Conservation (phyloP, 2,329 filamentous ascomycete genomes). For the Aspergillus brunneoviolaceus region DNA sequence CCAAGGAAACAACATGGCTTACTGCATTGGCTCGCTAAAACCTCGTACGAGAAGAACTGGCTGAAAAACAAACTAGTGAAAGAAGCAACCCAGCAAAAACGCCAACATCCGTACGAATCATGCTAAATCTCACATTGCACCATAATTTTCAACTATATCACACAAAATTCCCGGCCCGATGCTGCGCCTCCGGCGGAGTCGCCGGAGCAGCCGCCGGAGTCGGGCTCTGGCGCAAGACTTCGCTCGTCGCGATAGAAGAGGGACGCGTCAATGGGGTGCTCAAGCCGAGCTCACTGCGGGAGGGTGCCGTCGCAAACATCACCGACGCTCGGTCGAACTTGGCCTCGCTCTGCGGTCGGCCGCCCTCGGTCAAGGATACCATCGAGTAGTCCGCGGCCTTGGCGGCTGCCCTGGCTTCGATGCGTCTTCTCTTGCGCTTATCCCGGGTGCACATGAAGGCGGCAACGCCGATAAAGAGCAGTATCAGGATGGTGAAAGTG, state of each 20-base stretch:
- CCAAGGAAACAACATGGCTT: no score
- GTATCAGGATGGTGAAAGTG: neutral
- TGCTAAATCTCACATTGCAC: no score
- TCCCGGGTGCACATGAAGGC: neutral
- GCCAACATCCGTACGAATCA: no score
- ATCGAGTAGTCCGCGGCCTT: slow-evolving; percentile 4
- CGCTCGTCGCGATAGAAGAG: slow-evolving; percentile 3
- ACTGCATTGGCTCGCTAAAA: no score
- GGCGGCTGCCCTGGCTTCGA: neutral
- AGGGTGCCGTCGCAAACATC: slow-evolving; percentile 7
- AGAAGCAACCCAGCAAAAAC: no score
- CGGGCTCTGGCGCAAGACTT: neutral
- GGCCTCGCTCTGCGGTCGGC: neutral
- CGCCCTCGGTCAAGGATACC: neutral
- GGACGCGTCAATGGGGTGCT: neutral
- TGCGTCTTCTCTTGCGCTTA: neutral
- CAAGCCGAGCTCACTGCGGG: neutral
- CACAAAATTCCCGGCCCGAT: neutral
- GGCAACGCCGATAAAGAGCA: neutral
- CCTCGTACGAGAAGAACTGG: no score
- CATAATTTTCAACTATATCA: neutral
- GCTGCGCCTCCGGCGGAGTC: neutral
- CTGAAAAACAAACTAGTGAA: no score
- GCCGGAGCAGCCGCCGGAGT: neutral
- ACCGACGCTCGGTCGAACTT: slow-evolving; percentile 9